Percentiles rank a stretch among this genome's conserved stretches.
phyloP scores from a whole-genome alignment of 2,329 filamentous ascomycete genomes.

The Pseudogymnoascus sp. region DNA sequence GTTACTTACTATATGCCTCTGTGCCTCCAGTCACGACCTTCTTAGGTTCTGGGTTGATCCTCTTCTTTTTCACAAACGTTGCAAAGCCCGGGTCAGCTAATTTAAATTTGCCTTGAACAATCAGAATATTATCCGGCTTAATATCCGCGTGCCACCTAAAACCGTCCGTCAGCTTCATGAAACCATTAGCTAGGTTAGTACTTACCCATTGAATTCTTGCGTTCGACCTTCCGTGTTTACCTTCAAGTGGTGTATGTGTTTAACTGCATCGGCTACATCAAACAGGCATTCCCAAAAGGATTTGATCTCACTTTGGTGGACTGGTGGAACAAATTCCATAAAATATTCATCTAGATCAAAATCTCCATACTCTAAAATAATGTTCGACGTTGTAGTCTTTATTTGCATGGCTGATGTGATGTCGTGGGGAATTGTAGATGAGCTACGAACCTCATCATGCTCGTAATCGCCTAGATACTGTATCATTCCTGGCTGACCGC shows the following conservation, averaged over 20 bases:
- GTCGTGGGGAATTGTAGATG: too few species aligned
- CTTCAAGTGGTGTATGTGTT: conserved; percentile 25
- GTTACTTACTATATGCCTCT: conserved; percentile 32
- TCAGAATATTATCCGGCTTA: conserved; percentile 33
- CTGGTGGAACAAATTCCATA: conserved; percentile 26
- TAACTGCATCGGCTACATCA: conserved; percentile 28
- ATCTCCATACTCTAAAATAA: conserved; percentile 33
- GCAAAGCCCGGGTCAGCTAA: conserved; percentile 36
- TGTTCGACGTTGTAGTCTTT: too few species aligned
- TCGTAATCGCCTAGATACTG: conserved; percentile 29
- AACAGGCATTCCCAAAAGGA: conserved; percentile 31
- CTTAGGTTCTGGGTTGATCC: not conserved
- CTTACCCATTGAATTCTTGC: conserved; percentile 23
- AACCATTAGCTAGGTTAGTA: not conserved
- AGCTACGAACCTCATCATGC: not conserved
- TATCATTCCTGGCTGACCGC: conserved; percentile 26
- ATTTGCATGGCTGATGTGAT: too few species aligned
- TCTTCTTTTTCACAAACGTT: conserved; percentile 21
- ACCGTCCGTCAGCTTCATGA: not conserved
- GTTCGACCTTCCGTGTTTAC: not conserved
- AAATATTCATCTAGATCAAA: conserved; percentile 31
- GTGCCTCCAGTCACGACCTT: conserved; percentile 29
- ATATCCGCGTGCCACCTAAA: conserved; percentile 36
- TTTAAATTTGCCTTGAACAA: conserved; percentile 31
- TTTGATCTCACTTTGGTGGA: conserved; percentile 25